phyloP scores from a whole-genome alignment of 208 protist genomes.

The Leishmania mexicana region DNA sequence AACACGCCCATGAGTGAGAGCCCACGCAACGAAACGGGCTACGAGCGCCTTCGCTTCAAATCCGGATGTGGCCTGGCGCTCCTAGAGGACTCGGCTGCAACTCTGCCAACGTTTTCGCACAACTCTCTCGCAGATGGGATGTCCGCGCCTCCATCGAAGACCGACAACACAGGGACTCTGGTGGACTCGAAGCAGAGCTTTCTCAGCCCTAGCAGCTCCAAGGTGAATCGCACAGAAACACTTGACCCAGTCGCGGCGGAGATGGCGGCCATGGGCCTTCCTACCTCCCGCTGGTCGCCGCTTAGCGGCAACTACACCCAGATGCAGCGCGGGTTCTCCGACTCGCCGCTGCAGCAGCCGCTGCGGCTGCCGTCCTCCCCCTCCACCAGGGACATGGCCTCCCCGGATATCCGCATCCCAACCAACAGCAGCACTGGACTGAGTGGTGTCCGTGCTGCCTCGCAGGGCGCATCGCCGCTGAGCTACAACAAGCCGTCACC shows the following conservation, averaged over 20 bases:
- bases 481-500: background rate
- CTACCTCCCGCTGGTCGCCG: background rate
- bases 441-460: background rate
- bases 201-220: background rate
- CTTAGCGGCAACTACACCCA: background rate
- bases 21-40: background rate
- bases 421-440: background rate
- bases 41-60: background rate
- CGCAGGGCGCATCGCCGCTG: background rate
- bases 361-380: slow-evolving; percentile 6
- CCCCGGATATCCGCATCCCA: background rate
- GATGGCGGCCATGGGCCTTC: slow-evolving; percentile 8
- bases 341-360: background rate
- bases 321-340: background rate
- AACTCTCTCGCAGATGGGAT: background rate
- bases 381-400: background rate
- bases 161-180: background rate
- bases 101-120: slow-evolving; percentile 5
- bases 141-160: background rate
- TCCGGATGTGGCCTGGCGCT: slow-evolving; percentile 40
- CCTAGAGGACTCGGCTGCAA: slow-evolving; percentile 34
- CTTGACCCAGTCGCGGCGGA: slow-evolving; percentile 33
- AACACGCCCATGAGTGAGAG: slow-evolving; percentile 8
- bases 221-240: slow-evolving; percentile 23
- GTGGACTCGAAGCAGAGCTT: slow-evolving; percentile 1